phyloP scores from a whole-genome alignment of 768 basidiomycete species.

The Phallus indusiatus region DNA sequence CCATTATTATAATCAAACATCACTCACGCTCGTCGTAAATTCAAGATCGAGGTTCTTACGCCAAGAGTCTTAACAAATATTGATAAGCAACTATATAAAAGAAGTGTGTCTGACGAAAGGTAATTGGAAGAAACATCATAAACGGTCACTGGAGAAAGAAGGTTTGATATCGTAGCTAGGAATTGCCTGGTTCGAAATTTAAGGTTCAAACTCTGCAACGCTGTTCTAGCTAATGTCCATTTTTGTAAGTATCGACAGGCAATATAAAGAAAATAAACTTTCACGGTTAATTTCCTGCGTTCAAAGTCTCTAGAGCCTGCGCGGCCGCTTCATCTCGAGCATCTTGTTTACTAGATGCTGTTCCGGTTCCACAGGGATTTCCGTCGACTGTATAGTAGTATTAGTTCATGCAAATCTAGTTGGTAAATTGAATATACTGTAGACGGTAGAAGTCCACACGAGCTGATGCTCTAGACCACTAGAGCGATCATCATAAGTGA shows the following conservation, averaged over 20 bases:
- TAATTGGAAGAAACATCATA: neutral
- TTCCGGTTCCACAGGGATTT: neutral
- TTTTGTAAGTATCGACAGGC: neutral
- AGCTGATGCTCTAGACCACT: conserved; percentile 1
- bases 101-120: neutral
- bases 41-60: neutral
- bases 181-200: neutral
- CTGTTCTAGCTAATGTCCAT: neutral
- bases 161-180: neutral
- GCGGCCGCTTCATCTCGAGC: conserved; percentile 3
- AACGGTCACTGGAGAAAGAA: neutral
- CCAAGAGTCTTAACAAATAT: neutral
- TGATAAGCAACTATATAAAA: neutral
- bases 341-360: neutral
- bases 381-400: neutral
- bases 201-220: neutral
- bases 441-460: neutral
- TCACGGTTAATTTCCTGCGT: neutral
- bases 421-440: neutral
- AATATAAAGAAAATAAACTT: neutral
- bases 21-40: neutral
- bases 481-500: neutral
- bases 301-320: neutral
- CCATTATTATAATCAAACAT: no score
- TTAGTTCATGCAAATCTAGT: neutral